Evolutionary conservation across 352 stramenopile species (phyloP).

Genomic region (Globisporangium ultimum): DNA sequence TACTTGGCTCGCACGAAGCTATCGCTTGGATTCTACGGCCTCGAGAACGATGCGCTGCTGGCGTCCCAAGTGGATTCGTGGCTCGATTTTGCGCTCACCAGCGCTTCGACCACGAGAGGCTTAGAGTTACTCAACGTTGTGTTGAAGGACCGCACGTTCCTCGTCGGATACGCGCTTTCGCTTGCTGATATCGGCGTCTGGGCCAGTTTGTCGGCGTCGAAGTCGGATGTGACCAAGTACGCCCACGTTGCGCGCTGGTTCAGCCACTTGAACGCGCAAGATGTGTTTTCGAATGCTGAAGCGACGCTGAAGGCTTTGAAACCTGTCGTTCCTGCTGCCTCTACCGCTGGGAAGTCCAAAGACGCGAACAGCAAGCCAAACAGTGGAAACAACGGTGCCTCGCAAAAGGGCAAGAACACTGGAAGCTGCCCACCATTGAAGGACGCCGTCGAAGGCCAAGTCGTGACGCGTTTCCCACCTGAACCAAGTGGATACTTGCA

Average conservation of each 20-base stretch:
- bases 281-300: slow-evolving; percentile 54
- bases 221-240: slow-evolving; percentile 48
- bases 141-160: slow-evolving; percentile 90
- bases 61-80: slow-evolving; percentile 88
- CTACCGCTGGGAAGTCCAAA: slow-evolving; percentile 9
- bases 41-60: slow-evolving; percentile 42
- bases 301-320: slow-evolving; percentile 51
- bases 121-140: slow-evolving; percentile 87
- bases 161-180: slow-evolving; percentile 91
- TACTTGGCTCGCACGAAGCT: slow-evolving; percentile 49
- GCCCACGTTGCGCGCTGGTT: slow-evolving; percentile 79
- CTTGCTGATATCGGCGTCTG: slow-evolving; percentile 96
- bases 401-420: slow-evolving; percentile 71
- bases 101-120: slow-evolving; percentile 44
- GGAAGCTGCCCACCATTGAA: slow-evolving; percentile 93
- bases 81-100: slow-evolving; percentile 89
- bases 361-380: slow-evolving; percentile 19
- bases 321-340: slow-evolving; percentile 13
- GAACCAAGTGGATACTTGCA: slow-evolving; percentile 39
- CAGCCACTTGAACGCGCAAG: slow-evolving; percentile 48
- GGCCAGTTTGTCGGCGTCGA: slow-evolving; percentile 52
- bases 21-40: slow-evolving; percentile 51
- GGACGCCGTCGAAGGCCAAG: slow-evolving; percentile 91
- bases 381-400: not conserved
- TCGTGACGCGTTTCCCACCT: slow-evolving; percentile 94